Conservation (phyloP, 2,329 filamentous ascomycete genomes). For the Pseudocercospora ulei region DNA sequence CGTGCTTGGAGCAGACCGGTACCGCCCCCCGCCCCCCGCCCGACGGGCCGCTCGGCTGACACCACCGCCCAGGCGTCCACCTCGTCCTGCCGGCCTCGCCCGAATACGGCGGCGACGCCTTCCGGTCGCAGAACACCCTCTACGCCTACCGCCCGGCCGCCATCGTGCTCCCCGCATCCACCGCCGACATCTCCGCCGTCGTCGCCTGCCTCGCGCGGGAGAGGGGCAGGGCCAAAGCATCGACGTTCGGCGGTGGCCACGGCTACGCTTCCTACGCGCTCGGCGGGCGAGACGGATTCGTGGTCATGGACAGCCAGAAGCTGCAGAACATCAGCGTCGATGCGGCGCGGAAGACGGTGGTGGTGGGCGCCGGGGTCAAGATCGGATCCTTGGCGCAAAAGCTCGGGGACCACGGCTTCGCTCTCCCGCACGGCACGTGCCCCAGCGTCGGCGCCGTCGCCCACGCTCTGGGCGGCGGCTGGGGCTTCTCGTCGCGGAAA, state of each 20-base stretch:
- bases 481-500: constrained; percentile 16
- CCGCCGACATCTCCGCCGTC: constrained; percentile 11
- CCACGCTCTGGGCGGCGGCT: constrained; percentile 18
- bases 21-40: neutral
- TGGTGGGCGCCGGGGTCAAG: constrained; percentile 11
- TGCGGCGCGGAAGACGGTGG: constrained; percentile 9
- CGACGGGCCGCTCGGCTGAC: neutral
- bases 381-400: constrained; percentile 13
- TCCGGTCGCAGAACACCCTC: constrained; percentile 19
- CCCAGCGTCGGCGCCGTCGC: constrained; percentile 15
- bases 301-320: constrained; percentile 14
- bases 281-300: constrained; percentile 18
- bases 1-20: constrained; percentile 2
- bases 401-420: constrained; percentile 14
- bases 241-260: constrained; percentile 20
- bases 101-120: constrained; percentile 7
- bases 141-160: constrained; percentile 16
- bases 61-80: neutral
- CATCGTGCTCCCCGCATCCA: constrained; percentile 14
- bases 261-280: constrained; percentile 21
- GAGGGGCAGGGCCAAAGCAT: constrained; percentile 12
- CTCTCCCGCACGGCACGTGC: constrained; percentile 18
- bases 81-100: constrained; percentile 3
- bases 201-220: constrained; percentile 11
- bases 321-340: constrained; percentile 11